Conservation (phyloP, 345 rosid genomes). For the Eucalyptus fibrosa region DNA sequence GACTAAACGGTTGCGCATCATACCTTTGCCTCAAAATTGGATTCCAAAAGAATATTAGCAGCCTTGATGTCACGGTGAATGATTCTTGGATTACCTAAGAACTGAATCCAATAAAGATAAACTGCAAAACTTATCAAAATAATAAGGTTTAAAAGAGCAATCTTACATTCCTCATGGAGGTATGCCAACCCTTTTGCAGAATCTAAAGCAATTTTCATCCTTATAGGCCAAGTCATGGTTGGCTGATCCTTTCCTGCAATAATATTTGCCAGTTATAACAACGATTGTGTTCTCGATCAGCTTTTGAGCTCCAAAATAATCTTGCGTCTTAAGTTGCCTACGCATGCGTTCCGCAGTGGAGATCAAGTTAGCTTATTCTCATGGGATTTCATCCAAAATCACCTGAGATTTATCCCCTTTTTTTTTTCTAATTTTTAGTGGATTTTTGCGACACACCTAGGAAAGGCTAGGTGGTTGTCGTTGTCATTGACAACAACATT, state of each 20-base stretch:
- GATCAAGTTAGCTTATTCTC: neutral
- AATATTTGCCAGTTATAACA: neutral
- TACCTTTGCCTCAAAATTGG: no score
- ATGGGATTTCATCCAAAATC: neutral
- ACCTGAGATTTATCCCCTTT: neutral
- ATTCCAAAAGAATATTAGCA: no score
- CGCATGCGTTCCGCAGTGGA: neutral
- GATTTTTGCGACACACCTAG: neutral
- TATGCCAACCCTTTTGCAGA: slow-evolving; percentile 80
- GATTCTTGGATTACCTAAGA: no score
- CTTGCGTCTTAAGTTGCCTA: neutral
- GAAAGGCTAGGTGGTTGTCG: fast-evolving
- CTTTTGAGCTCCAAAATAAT: neutral
- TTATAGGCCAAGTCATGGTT: slow-evolving; percentile 48
- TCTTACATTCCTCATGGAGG: slow-evolving; percentile 75
- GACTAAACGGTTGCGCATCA: neutral
- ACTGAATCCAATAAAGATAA: neutral
- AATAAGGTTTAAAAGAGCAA: neutral
- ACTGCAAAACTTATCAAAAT: neutral
- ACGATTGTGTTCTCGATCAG: neutral
- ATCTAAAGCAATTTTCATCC: slow-evolving; percentile 65
- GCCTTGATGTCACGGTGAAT: no score
- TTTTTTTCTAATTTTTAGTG: no score
- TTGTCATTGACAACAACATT: neutral
- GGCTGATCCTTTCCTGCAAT: slow-evolving; percentile 51